Base-by-base conservation (phyloP, 1,284 basidiomycete species). In the Microbotryum lychnidis-dioicae region DNA sequence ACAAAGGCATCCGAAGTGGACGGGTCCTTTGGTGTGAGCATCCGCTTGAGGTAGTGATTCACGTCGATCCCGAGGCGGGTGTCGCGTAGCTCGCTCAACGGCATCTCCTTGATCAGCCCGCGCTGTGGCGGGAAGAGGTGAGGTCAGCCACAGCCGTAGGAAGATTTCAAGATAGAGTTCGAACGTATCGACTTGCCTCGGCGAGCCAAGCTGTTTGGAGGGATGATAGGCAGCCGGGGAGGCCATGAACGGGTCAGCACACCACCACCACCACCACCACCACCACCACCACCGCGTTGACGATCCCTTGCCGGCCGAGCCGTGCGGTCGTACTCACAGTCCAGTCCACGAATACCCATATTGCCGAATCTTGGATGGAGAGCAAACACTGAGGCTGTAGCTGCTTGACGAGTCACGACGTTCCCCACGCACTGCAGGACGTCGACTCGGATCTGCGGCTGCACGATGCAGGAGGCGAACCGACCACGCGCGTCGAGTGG, bases 51-150 rank as follows among this genome's bases (percentile, higher is more conserved):
- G 77, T 97, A 98, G 77, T 88, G 85, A 18, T 89, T 86, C 8
- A 92, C 90, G 80, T 99, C 96, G 74, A 99, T 97, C 54, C 94
- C 94, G 31, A 99, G 85, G 57, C 96, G 87, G 57, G 93, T 91
- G 75, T 96, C 91, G 53, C 88, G 83, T 58, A 99, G 82, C 7
- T 87, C 84, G 63, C 83, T 84, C 58, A 99, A 82, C 29, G 90
- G 85, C 57, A 87, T 84, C 53, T 85, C 86, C 76, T 90, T 86
- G 64, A 88, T 76, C 72, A 94, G 87, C 77, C 91, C 90, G 75
- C 89, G 85, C 79, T 94, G 60, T 25, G 21, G 7, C 10, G 8
- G 31, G 31, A 31, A 9, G 31, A 10, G 6, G 2, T 1, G 2
- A 20, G 3, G 21, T 0, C 4, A 9, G 55, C 60, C 55, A 62